A percentile compares a stretch with the other conserved stretches of the same genome.
Conservation (phyloP, 164 flowering plant species). For the Echeveria elegans region DNA sequence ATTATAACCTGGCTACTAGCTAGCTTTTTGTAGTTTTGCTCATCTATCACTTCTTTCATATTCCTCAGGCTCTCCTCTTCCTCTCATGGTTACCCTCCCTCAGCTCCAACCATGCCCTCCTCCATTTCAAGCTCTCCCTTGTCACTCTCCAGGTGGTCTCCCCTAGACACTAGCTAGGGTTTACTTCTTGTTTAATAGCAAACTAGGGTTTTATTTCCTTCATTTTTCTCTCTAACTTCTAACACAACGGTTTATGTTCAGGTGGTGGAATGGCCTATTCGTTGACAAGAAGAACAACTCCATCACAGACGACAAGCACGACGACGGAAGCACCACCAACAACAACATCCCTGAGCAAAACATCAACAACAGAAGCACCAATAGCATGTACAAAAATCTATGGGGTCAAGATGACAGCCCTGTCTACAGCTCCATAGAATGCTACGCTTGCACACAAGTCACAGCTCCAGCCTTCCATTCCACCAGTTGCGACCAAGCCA, state of each 20-base stretch:
- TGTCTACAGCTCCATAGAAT: conserved; percentile 38
- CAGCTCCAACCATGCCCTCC: conserved; percentile 30
- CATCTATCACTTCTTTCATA: conserved; percentile 7
- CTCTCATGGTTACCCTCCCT: conserved; percentile 47
- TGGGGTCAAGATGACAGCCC: conserved; percentile 15
- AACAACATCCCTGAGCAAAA: conserved; percentile 9
- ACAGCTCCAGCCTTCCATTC: conserved; percentile 94
- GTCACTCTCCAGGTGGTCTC: conserved; percentile 34
- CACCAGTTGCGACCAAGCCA: conserved; percentile 71
- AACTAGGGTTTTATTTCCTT: neutral
- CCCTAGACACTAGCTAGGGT: neutral
- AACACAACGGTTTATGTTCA: neutral
- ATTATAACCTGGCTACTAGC: neutral
- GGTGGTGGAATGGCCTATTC: conserved; percentile 4
- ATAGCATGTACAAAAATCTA: conserved; percentile 9
- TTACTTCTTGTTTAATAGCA: no score
- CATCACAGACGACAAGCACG: neutral
- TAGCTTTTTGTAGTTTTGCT: neutral
- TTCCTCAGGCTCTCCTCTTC: conserved; percentile 11
- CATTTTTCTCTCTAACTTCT: neutral
- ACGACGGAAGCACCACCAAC: neutral
- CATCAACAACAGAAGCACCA: neutral
- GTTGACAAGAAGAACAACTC: conserved; percentile 27
- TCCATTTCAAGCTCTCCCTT: conserved; percentile 24
- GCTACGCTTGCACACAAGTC: conserved; percentile 90